phyloP scores from a whole-genome alignment of 345 rosid species.

The Excoecaria agallocha region DNA sequence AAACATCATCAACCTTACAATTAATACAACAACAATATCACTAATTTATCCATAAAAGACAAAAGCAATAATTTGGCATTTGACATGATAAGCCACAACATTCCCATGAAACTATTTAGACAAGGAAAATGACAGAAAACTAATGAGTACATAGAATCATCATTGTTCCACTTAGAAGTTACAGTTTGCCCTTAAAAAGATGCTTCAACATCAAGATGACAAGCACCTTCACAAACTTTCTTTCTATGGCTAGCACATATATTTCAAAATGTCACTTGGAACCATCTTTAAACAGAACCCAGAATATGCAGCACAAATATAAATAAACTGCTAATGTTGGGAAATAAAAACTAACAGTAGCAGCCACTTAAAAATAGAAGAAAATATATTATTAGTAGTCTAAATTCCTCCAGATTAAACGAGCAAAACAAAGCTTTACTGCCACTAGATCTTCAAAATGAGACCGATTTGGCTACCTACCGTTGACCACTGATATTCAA shows the following conservation, averaged over 20 bases:
- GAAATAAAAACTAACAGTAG: not conserved
- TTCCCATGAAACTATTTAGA: not conserved
- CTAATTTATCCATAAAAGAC: not conserved
- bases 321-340: not conserved
- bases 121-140: not conserved
- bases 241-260: not conserved
- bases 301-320: not conserved
- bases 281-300: not conserved
- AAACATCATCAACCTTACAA: not conserved
- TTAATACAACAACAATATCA: not conserved
- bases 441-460: slow-evolving; percentile 12
- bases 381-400: not conserved
- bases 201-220: not conserved
- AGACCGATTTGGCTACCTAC: not conserved
- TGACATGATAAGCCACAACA: not conserved
- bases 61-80: not conserved
- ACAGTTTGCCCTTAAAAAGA: not conserved
- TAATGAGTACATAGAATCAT: not conserved
- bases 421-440: not conserved
- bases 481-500: slow-evolving; percentile 6
- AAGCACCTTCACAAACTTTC: not conserved
- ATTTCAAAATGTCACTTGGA: not conserved
- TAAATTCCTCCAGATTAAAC: not conserved
- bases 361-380: not conserved
- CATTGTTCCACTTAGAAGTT: not conserved